Base-by-base conservation (phyloP, 805 yeast genomes). In the Clavispora santaluciae region DNA sequence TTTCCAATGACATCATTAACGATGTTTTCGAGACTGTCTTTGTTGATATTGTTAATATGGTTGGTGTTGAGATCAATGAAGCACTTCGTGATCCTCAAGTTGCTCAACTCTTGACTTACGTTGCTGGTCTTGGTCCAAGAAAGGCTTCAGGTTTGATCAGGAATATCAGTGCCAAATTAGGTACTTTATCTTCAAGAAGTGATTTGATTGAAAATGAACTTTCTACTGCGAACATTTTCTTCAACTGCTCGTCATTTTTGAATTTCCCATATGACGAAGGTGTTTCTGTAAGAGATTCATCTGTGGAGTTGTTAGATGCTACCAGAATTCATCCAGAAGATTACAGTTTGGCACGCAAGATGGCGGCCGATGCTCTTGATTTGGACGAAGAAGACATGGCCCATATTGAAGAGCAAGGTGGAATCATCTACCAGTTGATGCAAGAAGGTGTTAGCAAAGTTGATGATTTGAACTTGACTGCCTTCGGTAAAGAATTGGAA, bases 311-410 rank as follows among this genome's bases (percentile, higher is more conserved):
- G 33, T 73, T 93, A 51, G 99, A 93, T 61, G 90, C 93, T 38
- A 93, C 99, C 0, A 78, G 99, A 66, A 89, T 93, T 35, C 99
- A 93, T 55, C 98, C 98, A 6, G 98, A 93, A 63, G 99, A 93
- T 65, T 93, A 93, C 60, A 95, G 87, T 49, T 73, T 93, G 51
- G 98, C 97, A 3, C 79, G 93, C 38, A 93, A 93, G 61, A 93
- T 93, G 90, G 98, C 97, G 6, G 93, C 96, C 1, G 99, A 93
- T 69, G 98, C 99, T 2, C 73, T 93, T 49, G 99, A 91, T 59
- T 75, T 90, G 49, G 96, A 89, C 54, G 99, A 95, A 55, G 98
- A 91, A 61, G 96, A 89, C 49, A 72, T 86, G 55, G 83, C 81
- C 2, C 90, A 83, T 42, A 61, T 83, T 35, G 90, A 87, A 56